Base-by-base conservation (phyloP, 75 land plant genomes). In the Chamaecyparis obtusa region DNA sequence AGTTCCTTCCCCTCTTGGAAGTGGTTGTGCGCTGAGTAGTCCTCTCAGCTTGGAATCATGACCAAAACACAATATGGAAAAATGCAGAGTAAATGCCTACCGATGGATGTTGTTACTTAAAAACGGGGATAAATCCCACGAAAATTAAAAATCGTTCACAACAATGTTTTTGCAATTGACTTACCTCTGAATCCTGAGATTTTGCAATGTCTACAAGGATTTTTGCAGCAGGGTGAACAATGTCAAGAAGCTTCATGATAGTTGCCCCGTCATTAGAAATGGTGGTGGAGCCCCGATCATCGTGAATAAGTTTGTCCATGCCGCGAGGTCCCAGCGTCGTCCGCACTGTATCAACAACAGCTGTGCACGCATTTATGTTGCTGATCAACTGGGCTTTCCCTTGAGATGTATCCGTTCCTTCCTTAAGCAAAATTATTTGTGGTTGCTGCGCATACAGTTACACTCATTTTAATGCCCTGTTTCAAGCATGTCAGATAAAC, bases 201-300 rank as follows among this genome's bases (percentile, higher is more conserved):
- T 94, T 95, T 72, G 99, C 99, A 77, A 98, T 98, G 83, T 98
- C 99, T 75, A 96, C 99, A 48, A 98, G 97, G 87, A 98, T 95
- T 92, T 96, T 98, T 51, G 99, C 99, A 37, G 99, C 98, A 24
- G 99, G 99, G 80, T 97, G 99, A 64, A 97, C 98, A 64, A 97
- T 96, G 78, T 97, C 99, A 35, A 97, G 95, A 39, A 98, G 96
- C 94, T 98, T 98, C 99, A 98, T 98, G 54, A 98, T 98, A 81
- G 99, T 98, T 71, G 99, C 99, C 1, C 99, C 99, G 46, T 98
- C 99, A 83, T 98, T 98, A 84, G 99, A 98, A 32, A 98, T 98
- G 85, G 99, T 98, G 56, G 93, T 94, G 43, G 90, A 90, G 4
- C 99, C 99, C 90, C 94, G 95, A 75, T 95, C 97, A 79, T 96